phyloP scores from a whole-genome alignment of 164 flowering plant species.

The Pachysandra terminalis region DNA sequence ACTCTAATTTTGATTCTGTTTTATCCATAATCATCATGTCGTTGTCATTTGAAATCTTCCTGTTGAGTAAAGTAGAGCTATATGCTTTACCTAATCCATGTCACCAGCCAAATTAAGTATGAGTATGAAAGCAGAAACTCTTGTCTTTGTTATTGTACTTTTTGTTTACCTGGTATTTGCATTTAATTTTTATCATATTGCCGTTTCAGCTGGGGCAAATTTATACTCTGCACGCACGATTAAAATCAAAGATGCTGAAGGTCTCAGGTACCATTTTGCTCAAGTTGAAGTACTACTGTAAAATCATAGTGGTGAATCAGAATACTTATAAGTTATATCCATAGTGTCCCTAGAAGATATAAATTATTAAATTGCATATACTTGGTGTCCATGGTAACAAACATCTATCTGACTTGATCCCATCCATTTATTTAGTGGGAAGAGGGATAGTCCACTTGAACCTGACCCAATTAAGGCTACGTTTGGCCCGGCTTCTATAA shows the following conservation, averaged over 20 bases:
- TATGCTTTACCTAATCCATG: neutral
- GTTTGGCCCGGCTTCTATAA: no score
- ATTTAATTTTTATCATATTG: slow-evolving; percentile 4
- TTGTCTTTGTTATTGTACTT: neutral
- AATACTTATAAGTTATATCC: neutral
- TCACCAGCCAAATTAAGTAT: neutral
- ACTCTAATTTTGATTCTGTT: neutral
- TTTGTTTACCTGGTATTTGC: neutral
- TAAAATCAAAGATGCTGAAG: slow-evolving; percentile 88
- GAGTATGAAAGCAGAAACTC: neutral
- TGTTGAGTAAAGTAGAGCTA: neutral
- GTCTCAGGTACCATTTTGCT: slow-evolving; percentile 45
- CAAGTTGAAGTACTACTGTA: neutral
- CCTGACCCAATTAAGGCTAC: no score
- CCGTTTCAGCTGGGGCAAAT: slow-evolving; percentile 58
- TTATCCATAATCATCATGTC: neutral
- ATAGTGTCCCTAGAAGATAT: slow-evolving; percentile 4
- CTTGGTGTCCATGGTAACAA: no score
- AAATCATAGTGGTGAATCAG: neutral
- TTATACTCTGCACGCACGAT: slow-evolving; percentile 72
- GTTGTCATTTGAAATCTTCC: neutral
- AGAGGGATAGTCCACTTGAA: no score
- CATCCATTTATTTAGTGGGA: no score
- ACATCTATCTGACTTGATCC: no score
- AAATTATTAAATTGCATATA: neutral